A percentile compares a stretch with the other conserved stretches of the same genome.
phyloP scores from a whole-genome alignment of 805 yeast genomes.

The Diddensiella santjacobensis region DNA sequence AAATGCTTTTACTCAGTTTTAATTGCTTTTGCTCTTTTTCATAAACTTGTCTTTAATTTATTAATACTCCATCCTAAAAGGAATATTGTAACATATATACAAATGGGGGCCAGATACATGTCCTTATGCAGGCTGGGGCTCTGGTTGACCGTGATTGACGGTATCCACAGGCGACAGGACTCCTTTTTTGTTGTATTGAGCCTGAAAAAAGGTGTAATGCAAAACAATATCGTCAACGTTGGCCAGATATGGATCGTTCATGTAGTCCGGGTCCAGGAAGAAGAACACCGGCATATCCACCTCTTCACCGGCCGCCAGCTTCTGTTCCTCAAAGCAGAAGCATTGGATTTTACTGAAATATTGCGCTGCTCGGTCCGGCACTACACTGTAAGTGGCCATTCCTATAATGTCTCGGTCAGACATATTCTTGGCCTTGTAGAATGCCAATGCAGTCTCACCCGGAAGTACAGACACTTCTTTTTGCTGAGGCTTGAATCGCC shows the following conservation, averaged over 20 bases:
- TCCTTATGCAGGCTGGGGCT: not conserved
- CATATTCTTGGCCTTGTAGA: constrained; percentile 84
- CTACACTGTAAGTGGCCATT: constrained; percentile 96
- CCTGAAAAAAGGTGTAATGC: constrained; percentile 84
- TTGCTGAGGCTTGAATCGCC: constrained; percentile 94
- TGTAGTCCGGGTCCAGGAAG: constrained; percentile 94
- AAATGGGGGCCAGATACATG: no score
- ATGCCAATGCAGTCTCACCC: constrained; percentile 96
- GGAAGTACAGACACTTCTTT: constrained; percentile 89
- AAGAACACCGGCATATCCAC: constrained; percentile 98
- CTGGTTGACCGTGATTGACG: not conserved
- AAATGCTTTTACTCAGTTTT: no score
- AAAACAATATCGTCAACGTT: constrained; percentile 84
- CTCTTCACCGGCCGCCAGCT: constrained; percentile 90
- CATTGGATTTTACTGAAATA: constrained; percentile 97
- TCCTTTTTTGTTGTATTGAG: constrained; percentile 28
- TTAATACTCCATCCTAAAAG: no score
- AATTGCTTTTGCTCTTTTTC: not conserved
- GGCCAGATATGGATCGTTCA: constrained; percentile 87
- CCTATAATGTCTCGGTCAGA: constrained; percentile 91
- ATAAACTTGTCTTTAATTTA: no score
- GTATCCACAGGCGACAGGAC: constrained; percentile 23
- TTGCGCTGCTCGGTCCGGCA: constrained; percentile 95
- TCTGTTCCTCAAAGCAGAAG: constrained; percentile 96
- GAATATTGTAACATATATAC: no score